Evolutionary conservation across 2,329 filamentous ascomycete species (phyloP), one percentile per base, ranked within the genome.

Genomic region (Diaporthe nobilis): DNA sequence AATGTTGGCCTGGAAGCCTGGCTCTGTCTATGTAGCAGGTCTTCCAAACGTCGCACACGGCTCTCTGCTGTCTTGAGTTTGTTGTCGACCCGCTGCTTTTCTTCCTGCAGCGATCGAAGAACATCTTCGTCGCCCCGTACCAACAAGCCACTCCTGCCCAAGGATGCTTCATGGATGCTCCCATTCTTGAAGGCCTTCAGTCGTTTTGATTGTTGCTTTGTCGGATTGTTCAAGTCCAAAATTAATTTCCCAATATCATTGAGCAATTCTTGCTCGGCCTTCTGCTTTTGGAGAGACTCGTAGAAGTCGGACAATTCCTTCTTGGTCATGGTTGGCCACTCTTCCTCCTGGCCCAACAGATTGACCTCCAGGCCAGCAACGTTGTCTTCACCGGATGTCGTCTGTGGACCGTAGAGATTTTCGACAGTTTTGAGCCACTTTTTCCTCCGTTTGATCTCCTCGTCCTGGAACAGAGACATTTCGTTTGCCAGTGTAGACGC

Each of bases 161-260:
- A 90, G 3, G 91, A 92, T n/a, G 93, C 93, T 82, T 98, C 97
- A 80, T 98, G 95, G 51, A 98, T 90, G 81, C 97, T 98, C 22
- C 97, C 97, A 81, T 97, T 97, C 82, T 98, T 98, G 87, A 99
- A 98, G 7, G 95, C 95, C 83, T 96, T 98, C 9, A 97, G 91
- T 75, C 95, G 92, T 83, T 95, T 96, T 77, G 93, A 91, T 82
- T 98, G 96, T 82, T 97, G 95, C 80, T 94, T 95, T 0, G 95
- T 97, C 3, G 96, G 95, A 74, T 90, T 91, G 82, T 93, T 93
- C 20, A 98, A 88, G 72, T 98, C 95, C 77, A 92, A 92, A 76
- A 97, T 90, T 25, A 95, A 90, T 81, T 95, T 94, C 4, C 88
- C 87, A 47, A 98, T 88, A 71, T 98, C 94, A 15, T 92, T 89